Base-by-base conservation (phyloP, 148 eudicot genomes). In the Fagopyrum esculentum region DNA sequence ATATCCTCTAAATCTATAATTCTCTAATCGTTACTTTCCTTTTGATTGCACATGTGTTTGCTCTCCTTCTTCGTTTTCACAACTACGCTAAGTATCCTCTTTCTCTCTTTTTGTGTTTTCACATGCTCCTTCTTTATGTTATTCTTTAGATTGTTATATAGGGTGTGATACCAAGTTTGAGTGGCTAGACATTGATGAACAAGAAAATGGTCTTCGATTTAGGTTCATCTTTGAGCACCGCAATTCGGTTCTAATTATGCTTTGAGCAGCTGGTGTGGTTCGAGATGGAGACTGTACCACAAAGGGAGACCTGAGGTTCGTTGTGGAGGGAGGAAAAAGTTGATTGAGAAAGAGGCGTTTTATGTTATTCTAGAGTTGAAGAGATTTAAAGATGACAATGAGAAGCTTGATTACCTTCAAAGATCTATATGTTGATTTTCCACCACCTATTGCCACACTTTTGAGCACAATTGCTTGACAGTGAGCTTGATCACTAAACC, bases 231-330 rank as follows among this genome's bases (percentile, higher is more conserved):
- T 79, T 50, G 16, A 30, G 45, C 11, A 63, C 44, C 69, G 13
- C 47, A 43, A 9, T 19, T 43, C 47, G 46, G 15, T 35, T 66
- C 46, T 40, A 6, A 35, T 6, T 12, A 30, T 7, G 44, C 45
- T 45, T 40, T 66, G 71, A 15, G 71, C 46, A 17, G 45, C 5
- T 66, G 17, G 69, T 30, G n/a, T 30, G 45, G 45, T 63, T 63
- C 44, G 69, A 30, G 45, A 29, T 63, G 69, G 46, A 6, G 71
- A 66, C 9, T 66, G 46, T 89, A 83, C 76, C 93, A 90, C 60
- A 97, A 94, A 59, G 98, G 98, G 13, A 91, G 97, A 63, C 98
- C 97, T 12, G 97, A 82, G 98, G 98, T 2, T 78, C 98, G 1
- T 86, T 94, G 26, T 94, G 97, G 97, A 87, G 91, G 91, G 77